Conservation (phyloP, 2,329 filamentous ascomycete genomes). For the Fusarium napiforme region DNA sequence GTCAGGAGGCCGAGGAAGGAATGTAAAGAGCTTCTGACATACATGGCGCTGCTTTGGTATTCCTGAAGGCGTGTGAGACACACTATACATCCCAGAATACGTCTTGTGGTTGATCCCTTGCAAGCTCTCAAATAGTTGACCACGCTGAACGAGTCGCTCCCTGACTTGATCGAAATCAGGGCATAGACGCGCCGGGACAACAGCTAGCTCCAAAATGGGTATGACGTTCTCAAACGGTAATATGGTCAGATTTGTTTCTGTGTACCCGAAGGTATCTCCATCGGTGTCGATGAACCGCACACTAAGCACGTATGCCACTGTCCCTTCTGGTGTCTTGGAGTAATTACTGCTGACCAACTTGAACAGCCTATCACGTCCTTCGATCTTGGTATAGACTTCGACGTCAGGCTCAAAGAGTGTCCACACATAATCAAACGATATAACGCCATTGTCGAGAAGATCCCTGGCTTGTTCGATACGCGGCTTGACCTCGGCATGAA, state of each 20-base stretch:
- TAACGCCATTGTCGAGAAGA: neutral
- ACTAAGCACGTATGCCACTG: neutral
- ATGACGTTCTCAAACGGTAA: neutral
- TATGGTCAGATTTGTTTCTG: neutral
- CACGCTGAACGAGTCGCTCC: neutral
- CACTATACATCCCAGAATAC: neutral
- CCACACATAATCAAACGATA: slow-evolving; percentile 18
- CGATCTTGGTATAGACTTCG: neutral
- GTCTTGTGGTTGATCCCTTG: neutral
- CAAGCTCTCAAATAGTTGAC: neutral
- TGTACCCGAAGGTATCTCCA: neutral
- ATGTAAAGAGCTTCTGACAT: neutral
- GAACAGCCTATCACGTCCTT: slow-evolving; percentile 1
- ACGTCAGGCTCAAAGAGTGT: slow-evolving; percentile 1
- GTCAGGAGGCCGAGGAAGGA: rapidly evolving
- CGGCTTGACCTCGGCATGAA: neutral
- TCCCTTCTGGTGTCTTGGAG: neutral
- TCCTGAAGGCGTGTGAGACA: neutral
- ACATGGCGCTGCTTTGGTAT: neutral
- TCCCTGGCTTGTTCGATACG: slow-evolving; percentile 8
- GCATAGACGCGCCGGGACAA: neutral
- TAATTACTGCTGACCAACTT: neutral
- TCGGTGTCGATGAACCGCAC: slow-evolving; percentile 12
- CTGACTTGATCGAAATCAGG: neutral
- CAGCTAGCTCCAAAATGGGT: neutral